Evolutionary conservation across 768 basidiomycete genomes (phyloP), one percentile per base, ranked within the genome.

Genomic region (Phanerodontia chrysosporium): DNA sequence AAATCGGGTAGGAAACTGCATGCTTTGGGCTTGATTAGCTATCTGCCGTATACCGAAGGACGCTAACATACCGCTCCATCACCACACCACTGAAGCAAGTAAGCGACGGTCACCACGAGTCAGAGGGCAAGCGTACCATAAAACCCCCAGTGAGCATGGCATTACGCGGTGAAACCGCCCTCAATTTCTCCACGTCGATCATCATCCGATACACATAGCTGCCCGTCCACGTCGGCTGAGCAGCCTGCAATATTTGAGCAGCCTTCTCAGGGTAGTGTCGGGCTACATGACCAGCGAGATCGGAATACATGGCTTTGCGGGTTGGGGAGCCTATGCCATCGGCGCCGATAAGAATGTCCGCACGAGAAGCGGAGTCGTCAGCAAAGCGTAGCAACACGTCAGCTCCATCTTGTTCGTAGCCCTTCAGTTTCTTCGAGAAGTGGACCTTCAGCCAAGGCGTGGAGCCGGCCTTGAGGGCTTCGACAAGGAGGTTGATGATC

Each of bases 291-390:
- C 22, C 10, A 6, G 51, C 51, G 8, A 52, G 12, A n/a, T 35
- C 51, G 28, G 30, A 2, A 30, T 52, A 52, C 51, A 52, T n/a
- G n/a, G n/a, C n/a, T n/a, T n/a, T n/a, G n/a, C n/a, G n/a, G n/a
- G n/a, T n/a, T n/a, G n/a, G n/a, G n/a, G n/a, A n/a, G n/a, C n/a
- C n/a, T n/a, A n/a, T n/a, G n/a, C n/a, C n/a, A n/a, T n/a, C n/a
- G n/a, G n/a, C n/a, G n/a, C n/a, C n/a, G n/a, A n/a, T n/a, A n/a
- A n/a, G n/a, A n/a, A n/a, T n/a, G n/a, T n/a, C 35, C 49, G 65
- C 67, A 18, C 32, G 49, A 12, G 64, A 65, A 1, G 60, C 59
- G 9, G 65, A 62, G 4, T 66, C 68, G 52, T 71, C 70, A n/a
- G 58, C 28, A 58, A 71, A 71, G 24, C 22, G 48, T 10, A 71